Base-by-base conservation (phyloP, 352 stramenopile genomes). In the Pythium aristosporum region DNA sequence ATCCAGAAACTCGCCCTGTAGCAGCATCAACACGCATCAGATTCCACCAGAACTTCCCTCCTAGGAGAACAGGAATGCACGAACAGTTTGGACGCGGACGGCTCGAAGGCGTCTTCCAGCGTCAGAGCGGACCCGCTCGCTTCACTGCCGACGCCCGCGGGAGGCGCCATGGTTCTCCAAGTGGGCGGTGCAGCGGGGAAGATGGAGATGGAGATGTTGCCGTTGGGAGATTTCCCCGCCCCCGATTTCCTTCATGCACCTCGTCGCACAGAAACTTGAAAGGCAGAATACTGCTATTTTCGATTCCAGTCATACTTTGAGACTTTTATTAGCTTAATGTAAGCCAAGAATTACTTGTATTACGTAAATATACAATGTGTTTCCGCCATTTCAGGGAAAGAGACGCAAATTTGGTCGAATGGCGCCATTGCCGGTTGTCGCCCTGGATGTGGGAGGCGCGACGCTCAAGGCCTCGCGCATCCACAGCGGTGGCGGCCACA, bases 401-500 rank as follows among this genome's bases (percentile, higher is more conserved):
- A 42, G 36, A 42, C 36, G 36, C 36, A 42, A n/a, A 32, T 11
- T n/a, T 12, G n/a, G 46, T 53, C 23, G 16, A 30, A 62, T 62
- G 55, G 55, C 43, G 44, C 23, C 25, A 18, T 53, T 60, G 37
- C 56, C 32, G 13, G 78, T 87, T 11, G 63, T 90, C 20, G 80
- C 72, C 25, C 61, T 92, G 34, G 83, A 92, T 51, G 71, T 71
- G 1, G 83, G 83, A 48, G 83, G 80, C 51, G 76, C 74, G 46
- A 82, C 80, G 67, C 68, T 92, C 50, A 88, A 88, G 67, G 80
- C 83, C 60, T 75, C 79, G 21, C 68, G 87, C 18, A 70, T 86
- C 20, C 20, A 10, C 25, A 15, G 13, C 20, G 37, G 43, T 37
- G 58, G 41, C 18, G 15, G 21, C 16, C 59, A 66, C 53, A 61